Conservation (phyloP, 306 rosid genomes). For the Dalbergia cochinchinensis region DNA sequence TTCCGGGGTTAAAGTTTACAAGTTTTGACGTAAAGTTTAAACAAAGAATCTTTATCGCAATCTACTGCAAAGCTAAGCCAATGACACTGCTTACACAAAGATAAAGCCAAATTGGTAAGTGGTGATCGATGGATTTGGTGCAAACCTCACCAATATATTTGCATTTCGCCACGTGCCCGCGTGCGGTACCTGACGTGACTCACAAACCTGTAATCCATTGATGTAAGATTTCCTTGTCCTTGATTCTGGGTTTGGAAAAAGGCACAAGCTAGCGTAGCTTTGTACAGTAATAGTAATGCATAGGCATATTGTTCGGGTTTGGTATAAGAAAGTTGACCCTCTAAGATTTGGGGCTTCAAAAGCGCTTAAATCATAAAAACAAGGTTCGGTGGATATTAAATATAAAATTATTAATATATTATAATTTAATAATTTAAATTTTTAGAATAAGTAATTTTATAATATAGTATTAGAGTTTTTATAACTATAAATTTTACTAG, state of each 20-base stretch:
- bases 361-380: background rate
- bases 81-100: background rate
- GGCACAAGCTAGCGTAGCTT: background rate
- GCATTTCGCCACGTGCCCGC: constrained; percentile 13
- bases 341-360: background rate
- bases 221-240: constrained; percentile 25
- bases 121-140: background rate
- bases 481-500: no score
- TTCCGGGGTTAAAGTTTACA: background rate
- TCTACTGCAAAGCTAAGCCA: constrained; percentile 19
- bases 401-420: no score
- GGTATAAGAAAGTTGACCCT: constrained; percentile 1
- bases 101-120: background rate
- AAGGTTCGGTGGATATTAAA: no score
- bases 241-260: constrained; percentile 21
- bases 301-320: background rate
- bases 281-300: background rate
- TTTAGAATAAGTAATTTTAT: no score
- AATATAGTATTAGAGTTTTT: no score
- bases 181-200: constrained; percentile 39
- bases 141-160: background rate
- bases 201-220: background rate
- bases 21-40: background rate
- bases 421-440: no score
- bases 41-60: background rate